Evolutionary conservation across 2,329 filamentous ascomycete genomes (phyloP).

Genomic region (Penicillium nordicum): DNA sequence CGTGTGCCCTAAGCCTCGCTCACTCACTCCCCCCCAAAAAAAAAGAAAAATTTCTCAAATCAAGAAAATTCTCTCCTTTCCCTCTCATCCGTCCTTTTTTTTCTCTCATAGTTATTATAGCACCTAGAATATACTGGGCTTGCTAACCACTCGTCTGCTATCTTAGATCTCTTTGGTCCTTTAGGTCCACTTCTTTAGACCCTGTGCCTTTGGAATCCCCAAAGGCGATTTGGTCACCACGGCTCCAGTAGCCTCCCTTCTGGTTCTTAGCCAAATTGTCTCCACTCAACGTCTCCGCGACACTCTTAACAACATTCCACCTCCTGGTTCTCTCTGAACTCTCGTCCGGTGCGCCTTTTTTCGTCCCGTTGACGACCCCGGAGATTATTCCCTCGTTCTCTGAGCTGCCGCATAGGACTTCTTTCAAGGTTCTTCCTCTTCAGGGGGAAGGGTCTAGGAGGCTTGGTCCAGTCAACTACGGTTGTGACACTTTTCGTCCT

Average conservation of each 20-base stretch:
- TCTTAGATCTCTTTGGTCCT: slow-evolving; percentile 2
- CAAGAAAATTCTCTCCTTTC: slow-evolving; percentile 19
- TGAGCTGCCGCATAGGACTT: slow-evolving; percentile 99
- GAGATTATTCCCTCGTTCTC: slow-evolving; percentile 57
- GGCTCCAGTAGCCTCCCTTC: slow-evolving; percentile 36
- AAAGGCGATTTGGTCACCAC: slow-evolving; percentile 40
- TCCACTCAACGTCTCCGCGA: slow-evolving; percentile 42
- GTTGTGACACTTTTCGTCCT: slow-evolving; percentile 90
- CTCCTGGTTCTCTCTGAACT: slow-evolving; percentile 34
- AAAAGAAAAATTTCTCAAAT: slow-evolving; percentile 7
- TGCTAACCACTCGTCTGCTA: background rate
- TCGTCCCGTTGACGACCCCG: slow-evolving; percentile 34
- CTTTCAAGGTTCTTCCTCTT: slow-evolving; percentile 98
- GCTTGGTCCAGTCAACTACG: slow-evolving; percentile 88
- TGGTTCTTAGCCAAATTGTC: slow-evolving; percentile 43
- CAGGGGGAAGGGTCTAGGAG: slow-evolving; percentile 99
- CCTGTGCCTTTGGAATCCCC: slow-evolving; percentile 40
- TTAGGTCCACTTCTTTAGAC: slow-evolving; percentile 7
- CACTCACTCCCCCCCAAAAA: background rate
- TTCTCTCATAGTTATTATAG: slow-evolving; percentile 1
- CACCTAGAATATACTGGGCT: background rate
- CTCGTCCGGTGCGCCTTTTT: slow-evolving; percentile 39
- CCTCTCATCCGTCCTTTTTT: background rate
- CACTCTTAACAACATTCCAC: slow-evolving; percentile 49
- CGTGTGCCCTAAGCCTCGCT: slow-evolving; percentile 19